Conservation (phyloP, 2,329 filamentous ascomycete genomes). For the Pseudovirgaria hyperparasitica region DNA sequence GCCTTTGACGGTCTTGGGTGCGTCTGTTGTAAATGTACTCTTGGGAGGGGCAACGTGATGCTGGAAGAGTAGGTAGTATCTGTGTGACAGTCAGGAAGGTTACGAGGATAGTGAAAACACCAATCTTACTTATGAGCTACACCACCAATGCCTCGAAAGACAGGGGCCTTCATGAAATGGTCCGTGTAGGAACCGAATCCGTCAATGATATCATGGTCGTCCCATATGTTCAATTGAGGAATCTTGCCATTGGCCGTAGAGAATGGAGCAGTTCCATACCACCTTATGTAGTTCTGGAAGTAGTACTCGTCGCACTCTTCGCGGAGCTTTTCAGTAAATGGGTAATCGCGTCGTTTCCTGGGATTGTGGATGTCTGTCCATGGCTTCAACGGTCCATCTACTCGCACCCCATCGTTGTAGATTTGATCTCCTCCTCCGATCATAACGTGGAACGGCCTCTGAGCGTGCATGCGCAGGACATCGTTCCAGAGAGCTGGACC, state of each 20-base stretch:
- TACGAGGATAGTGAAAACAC: neutral
- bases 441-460: conserved; percentile 54
- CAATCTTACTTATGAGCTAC: conserved; percentile 30
- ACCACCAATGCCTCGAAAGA: conserved; percentile 53
- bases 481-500: conserved; percentile 53
- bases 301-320: conserved; percentile 48
- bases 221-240: conserved; percentile 53
- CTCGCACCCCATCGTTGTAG: conserved; percentile 67
- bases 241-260: conserved; percentile 48
- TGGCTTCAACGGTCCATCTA: conserved; percentile 61
- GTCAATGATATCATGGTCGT: conserved; percentile 55
- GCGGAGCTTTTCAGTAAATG: conserved; percentile 53
- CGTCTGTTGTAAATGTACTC: conserved; percentile 75
- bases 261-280: conserved; percentile 59
- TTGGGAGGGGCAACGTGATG: conserved; percentile 72
- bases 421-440: conserved; percentile 87
- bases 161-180: conserved; percentile 52
- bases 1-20: conserved; percentile 39
- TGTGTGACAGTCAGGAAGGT: conserved; percentile 17
- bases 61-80: conserved; percentile 55
- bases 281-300: conserved; percentile 46
- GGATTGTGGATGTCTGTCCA: conserved; percentile 52
- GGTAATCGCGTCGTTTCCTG: conserved; percentile 43
- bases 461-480: conserved; percentile 45
- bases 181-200: conserved; percentile 55